These are phyloP conservation scores for Polytrichum formosum DNA, from an alignment of 225 moss, liverwort and hornwort species.

Conservation along the genomic window DNA sequence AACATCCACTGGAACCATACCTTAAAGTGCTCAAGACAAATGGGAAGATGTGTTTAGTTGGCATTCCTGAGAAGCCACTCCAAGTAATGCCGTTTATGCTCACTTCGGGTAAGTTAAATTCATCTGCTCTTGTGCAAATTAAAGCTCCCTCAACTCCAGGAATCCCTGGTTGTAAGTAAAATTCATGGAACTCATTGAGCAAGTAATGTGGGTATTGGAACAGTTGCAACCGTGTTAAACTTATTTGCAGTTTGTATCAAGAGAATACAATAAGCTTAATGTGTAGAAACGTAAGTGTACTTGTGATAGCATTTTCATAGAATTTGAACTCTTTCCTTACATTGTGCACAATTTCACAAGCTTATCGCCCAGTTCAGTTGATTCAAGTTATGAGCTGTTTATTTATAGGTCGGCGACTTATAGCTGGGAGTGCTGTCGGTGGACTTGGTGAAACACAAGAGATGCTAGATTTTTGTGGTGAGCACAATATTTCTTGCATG, in stretches of 20 bases:
- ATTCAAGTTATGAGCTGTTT: not conserved
- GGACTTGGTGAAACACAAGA: slow-evolving; percentile 55
- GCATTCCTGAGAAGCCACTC: slow-evolving; percentile 25
- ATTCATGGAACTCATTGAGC: not conserved
- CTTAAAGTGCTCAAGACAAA: slow-evolving; percentile 37
- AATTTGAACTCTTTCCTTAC: not conserved
- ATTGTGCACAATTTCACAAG: not conserved
- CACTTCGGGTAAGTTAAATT: slow-evolving; percentile 10
- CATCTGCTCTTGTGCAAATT: not conserved
- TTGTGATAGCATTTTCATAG: not conserved
- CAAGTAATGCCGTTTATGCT: slow-evolving; percentile 19
- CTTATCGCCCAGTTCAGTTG: too few species aligned
- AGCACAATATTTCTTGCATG: slow-evolving; percentile 45
- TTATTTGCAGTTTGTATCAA: not conserved
- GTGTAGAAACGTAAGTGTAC: not conserved
- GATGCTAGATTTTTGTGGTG: slow-evolving; percentile 62
- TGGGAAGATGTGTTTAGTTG: slow-evolving; percentile 56
- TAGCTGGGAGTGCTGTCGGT: slow-evolving; percentile 45
- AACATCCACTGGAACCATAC: slow-evolving; percentile 36
- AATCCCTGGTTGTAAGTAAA: not conserved
- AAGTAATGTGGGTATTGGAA: not conserved
- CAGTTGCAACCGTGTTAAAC: not conserved
- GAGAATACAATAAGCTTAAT: not conserved
- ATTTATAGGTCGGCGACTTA: slow-evolving; percentile 24
- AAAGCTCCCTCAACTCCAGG: not conserved